These are phyloP conservation scores for Aureobasidium sp. DNA, from an alignment of 2,329 filamentous ascomycete genomes.

Conservation along the genomic window DNA sequence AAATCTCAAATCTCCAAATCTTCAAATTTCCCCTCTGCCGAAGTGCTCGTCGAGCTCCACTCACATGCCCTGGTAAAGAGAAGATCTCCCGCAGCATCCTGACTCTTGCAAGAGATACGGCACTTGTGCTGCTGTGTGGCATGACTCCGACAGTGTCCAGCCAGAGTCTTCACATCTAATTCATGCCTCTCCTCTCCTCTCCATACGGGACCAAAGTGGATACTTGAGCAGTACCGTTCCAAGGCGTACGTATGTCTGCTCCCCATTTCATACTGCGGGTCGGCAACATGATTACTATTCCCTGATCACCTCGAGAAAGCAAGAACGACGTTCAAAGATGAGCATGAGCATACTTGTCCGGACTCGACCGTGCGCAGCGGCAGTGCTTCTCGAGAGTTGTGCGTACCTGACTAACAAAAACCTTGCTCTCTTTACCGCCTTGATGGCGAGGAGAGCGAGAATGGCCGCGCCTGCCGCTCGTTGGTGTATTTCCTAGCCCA, in stretches of 20 bases:
- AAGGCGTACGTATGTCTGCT: no score
- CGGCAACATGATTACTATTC: no score
- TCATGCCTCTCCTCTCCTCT: no score
- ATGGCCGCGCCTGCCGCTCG: neutral
- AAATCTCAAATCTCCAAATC: neutral
- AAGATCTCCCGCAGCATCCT: neutral
- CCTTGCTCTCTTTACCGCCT: neutral
- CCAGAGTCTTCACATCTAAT: no score
- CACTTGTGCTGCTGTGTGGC: neutral
- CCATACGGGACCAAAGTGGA: no score
- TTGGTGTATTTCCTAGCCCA: neutral
- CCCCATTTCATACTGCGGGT: no score
- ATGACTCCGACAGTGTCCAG: neutral
- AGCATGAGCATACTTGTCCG: neutral
- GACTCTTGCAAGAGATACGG: neutral
- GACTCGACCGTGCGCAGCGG: neutral
- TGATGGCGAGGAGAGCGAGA: no score
- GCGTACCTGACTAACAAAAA: neutral
- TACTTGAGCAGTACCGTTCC: neutral
- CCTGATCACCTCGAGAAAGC: no score
- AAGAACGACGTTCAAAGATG: no score
- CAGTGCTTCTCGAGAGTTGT: neutral
- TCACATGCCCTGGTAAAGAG: no score
- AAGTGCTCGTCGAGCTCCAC: neutral
- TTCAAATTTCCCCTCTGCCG: no score